phyloP scores from a whole-genome alignment of 192 early-diverging fungal genomes.

The Entophlyctis luteolus region DNA sequence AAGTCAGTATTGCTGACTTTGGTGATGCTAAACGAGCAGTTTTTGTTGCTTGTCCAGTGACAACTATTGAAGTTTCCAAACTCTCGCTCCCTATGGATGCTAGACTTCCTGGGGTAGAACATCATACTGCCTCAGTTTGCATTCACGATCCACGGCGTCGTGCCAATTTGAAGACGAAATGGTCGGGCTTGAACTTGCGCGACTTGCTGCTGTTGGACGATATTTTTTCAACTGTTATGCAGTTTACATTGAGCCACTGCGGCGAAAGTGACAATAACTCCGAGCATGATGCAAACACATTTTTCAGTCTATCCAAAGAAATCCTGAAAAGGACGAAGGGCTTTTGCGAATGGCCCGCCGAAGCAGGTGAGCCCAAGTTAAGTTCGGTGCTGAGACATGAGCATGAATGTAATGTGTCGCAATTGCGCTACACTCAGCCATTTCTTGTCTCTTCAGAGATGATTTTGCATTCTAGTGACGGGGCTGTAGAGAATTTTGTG shows the following conservation, averaged over 20 bases:
- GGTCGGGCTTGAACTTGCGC: not conserved
- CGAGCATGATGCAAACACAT: not conserved
- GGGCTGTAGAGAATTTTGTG: too few species aligned
- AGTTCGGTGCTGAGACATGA: not conserved
- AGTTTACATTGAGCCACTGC: not conserved
- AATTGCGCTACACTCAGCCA: not conserved
- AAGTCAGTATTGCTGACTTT: not conserved
- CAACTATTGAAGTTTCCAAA: not conserved
- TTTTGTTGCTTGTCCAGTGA: constrained; percentile 5
- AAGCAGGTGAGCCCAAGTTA: not conserved
- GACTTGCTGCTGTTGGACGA: constrained; percentile 9
- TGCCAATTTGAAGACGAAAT: not conserved
- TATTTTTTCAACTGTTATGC: not conserved
- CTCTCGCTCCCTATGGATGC: not conserved
- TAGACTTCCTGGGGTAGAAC: too few species aligned
- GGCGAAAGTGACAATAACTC: not conserved
- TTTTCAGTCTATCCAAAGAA: not conserved
- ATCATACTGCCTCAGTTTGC: too few species aligned
- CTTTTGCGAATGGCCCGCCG: not conserved
- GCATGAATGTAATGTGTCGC: not conserved
- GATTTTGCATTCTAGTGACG: not conserved
- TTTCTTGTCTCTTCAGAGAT: not conserved
- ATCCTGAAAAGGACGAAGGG: not conserved
- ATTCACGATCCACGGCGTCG: not conserved
- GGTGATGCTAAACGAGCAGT: constrained; percentile 1